Conservation (phyloP, 1,284 basidiomycete species). For the Tranzscheliella williamsii region DNA sequence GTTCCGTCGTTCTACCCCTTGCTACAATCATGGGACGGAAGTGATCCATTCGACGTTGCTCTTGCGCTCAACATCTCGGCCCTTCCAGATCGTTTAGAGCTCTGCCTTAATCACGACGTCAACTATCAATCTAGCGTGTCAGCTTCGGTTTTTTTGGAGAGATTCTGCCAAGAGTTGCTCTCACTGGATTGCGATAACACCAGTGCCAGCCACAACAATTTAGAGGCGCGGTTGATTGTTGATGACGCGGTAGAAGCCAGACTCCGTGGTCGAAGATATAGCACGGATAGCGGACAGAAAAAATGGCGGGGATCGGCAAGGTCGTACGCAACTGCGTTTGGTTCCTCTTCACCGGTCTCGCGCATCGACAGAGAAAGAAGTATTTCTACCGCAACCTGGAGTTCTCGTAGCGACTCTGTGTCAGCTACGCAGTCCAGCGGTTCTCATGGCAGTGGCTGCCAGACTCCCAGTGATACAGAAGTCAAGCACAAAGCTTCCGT, state of each 20-base stretch:
- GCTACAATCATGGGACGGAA: background rate
- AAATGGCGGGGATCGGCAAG: background rate
- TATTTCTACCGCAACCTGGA: background rate
- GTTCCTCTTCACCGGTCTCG: too few relatives aligned
- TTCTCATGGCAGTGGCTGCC: too few relatives aligned
- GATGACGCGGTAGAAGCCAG: background rate
- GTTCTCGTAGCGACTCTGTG: background rate
- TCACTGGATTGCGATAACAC: background rate
- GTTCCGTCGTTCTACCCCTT: background rate
- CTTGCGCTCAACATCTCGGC: constrained; percentile 3
- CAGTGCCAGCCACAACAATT: background rate
- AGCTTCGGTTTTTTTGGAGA: background rate
- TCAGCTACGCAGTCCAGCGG: too few relatives aligned
- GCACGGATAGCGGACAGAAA: background rate
- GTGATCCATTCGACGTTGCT: constrained; percentile 1
- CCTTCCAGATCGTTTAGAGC: background rate
- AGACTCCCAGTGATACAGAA: too few relatives aligned
- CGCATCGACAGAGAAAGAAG: background rate
- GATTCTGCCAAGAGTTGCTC: background rate
- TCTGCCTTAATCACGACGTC: background rate
- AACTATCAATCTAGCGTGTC: background rate
- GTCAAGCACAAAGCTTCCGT: too few relatives aligned
- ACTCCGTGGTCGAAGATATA: background rate
- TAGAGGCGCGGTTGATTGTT: background rate
- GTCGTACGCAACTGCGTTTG: background rate